Evolutionary conservation across 225 moss, liverwort and hornwort genomes (phyloP), one percentile per base, ranked within the genome.

Genomic region (Marchantia paleacea): DNA sequence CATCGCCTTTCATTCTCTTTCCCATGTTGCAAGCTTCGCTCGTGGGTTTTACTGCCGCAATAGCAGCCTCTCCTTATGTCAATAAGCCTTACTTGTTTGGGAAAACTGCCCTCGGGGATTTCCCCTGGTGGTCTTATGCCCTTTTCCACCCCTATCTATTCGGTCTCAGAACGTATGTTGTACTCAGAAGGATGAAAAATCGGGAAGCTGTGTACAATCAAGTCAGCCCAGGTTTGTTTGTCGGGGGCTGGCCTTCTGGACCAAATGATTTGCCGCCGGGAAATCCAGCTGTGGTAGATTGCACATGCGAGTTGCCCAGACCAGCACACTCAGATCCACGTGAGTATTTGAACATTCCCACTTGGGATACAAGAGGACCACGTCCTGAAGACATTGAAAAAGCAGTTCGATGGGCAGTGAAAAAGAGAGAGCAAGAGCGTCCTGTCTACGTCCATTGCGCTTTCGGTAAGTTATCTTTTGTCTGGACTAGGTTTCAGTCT

Each of bases 231-330:
- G 93, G 92, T 24, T 86, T 95, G 81, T 95, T 91, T 76, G 97
- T 99, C 1, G 97, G 93, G 8, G 95, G 97, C 20, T 99, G 97
- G 95, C 95, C 93, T 22, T 75, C 83, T 72, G 29, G 80, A 51
- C 28, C 69, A 60, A 64, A 61, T 16, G 88, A 92, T 71, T 80
- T 97, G 75, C 97, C 97, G 26, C 82, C 86, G 7, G 92, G 95
- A 22, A 85, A 87, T 75, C 90, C 89, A 63, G 97, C 93, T 53
- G 93, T 95, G 14, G 84, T 99, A 18, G 95, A 95, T 78, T 93
- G 92, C 77, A 99, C 95, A 9, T 95, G 93, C 71, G 95, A 99
- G 85, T 79, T 99, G 73, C 95, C 95, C n/a, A 73, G 92, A 69
- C 88, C 89, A 9, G 25, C 76, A 66, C 84, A 86, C 83, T 6